A percentile compares a stretch with the other conserved stretches of the same genome.
Evolutionary conservation across 140 eudicot genomes (phyloP).

Genomic region (Senecio squalidus): DNA sequence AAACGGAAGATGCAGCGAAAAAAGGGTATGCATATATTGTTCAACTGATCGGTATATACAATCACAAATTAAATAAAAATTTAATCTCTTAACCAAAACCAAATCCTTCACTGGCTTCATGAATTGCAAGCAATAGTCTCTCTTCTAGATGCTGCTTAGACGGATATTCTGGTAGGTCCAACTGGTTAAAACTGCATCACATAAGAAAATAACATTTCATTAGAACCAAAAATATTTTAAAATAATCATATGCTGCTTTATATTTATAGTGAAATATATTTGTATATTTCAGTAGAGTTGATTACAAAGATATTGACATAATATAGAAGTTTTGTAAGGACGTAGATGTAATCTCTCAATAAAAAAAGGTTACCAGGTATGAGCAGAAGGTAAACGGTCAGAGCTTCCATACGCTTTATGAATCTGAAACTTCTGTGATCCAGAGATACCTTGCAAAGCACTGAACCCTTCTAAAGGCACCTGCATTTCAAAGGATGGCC

Average conservation of each 20-base stretch:
- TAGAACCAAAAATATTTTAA: not conserved
- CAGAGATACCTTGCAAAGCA: conserved; percentile 97
- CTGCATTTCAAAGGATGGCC: too few species aligned
- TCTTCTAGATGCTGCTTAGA: conserved; percentile 84
- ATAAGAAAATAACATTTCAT: not conserved
- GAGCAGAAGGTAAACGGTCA: conserved; percentile 96
- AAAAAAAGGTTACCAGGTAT: conserved; percentile 67
- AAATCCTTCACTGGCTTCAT: conserved; percentile 97
- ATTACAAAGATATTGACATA: too few species aligned
- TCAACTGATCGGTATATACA: conserved; percentile 42
- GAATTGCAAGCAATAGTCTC: conserved; percentile 88
- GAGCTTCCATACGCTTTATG: conserved; percentile 95
- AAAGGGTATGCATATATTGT: conserved; percentile 10
- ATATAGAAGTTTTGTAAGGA: too few species aligned
- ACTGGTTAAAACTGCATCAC: conserved; percentile 86
- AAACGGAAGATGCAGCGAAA: conserved; percentile 24
- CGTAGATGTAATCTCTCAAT: not conserved
- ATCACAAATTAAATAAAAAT: not conserved
- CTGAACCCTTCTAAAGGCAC: conserved; percentile 98
- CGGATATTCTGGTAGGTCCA: conserved; percentile 95
- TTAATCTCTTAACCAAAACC: conserved; percentile 96
- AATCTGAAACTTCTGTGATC: conserved; percentile 95
- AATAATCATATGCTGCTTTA: not conserved
- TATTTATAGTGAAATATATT: not conserved
- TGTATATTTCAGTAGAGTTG: not conserved